Evolutionary conservation across 768 basidiomycete genomes (phyloP).

Genomic region (Daedalea quercina): DNA sequence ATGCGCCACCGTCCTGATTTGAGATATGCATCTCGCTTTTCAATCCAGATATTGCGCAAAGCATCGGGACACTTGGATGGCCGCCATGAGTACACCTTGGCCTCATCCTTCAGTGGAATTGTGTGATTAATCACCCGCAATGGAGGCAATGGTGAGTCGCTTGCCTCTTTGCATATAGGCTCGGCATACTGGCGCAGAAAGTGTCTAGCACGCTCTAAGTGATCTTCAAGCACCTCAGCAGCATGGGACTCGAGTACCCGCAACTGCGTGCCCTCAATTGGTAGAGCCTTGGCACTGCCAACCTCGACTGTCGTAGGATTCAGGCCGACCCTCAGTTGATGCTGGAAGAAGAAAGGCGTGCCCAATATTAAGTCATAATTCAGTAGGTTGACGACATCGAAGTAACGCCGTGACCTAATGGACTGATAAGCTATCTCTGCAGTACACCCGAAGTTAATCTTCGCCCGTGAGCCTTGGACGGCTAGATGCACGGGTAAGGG

Average conservation of each 20-base stretch:
- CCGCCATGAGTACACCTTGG: constrained; percentile 27
- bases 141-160: constrained; percentile 19
- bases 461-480: constrained; percentile 32
- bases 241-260: too few relatives aligned
- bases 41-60: constrained; percentile 10
- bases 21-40: constrained; percentile 18
- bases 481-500: constrained; percentile 34
- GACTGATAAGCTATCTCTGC: constrained; percentile 28
- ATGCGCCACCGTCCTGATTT: constrained; percentile 25
- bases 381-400: constrained; percentile 23
- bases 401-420: constrained; percentile 20
- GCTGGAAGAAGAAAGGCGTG: constrained; percentile 25
- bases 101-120: constrained; percentile 28
- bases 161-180: constrained; percentile 11
- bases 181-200: constrained; percentile 9
- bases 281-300: constrained; percentile 8
- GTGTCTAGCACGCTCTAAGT: too few relatives aligned
- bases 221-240: constrained; percentile 5
- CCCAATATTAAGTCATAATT: constrained; percentile 26
- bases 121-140: constrained; percentile 28
- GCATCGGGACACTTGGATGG: constrained; percentile 22
- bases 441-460: constrained; percentile 24
- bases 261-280: too few relatives aligned
- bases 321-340: constrained; percentile 13
- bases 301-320: constrained; percentile 15